These are phyloP conservation scores for Phlebiopsis flavidoalba DNA, from an alignment of 768 basidiomycete species.

Conservation along the genomic window DNA sequence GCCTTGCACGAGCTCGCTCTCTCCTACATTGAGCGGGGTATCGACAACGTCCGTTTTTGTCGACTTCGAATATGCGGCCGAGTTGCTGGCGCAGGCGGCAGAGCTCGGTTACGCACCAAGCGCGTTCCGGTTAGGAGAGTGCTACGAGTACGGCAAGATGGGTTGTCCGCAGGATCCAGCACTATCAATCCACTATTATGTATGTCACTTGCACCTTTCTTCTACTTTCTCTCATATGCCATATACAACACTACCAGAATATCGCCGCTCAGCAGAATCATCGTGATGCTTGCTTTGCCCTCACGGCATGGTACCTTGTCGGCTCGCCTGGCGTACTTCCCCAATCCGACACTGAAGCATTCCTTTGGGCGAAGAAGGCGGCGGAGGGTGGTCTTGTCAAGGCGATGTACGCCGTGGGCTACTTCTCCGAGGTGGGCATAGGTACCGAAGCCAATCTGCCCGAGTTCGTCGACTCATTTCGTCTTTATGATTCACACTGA, in stretches of 20 bases:
- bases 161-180: conserved; percentile 97
- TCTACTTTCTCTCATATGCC: neutral
- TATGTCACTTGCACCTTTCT: conserved; percentile 37
- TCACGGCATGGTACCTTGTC: conserved; percentile 99
- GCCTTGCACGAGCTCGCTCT: conserved; percentile 92
- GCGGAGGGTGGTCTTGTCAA: conserved; percentile 90
- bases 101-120: conserved; percentile 96
- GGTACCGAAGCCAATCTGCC: conserved; percentile 62
- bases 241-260: conserved; percentile 49
- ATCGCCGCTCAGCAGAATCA: conserved; percentile 98
- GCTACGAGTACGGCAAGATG: conserved; percentile 99
- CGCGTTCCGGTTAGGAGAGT: conserved; percentile 93
- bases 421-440: conserved; percentile 95
- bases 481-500: neutral
- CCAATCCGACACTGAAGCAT: conserved; percentile 98
- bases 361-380: conserved; percentile 94
- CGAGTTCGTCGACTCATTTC: conserved; percentile 46
- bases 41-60: conserved; percentile 97
- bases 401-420: conserved; percentile 97
- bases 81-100: conserved; percentile 90
- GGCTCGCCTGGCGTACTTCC: conserved; percentile 96
- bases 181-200: conserved; percentile 97
- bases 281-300: conserved; percentile 94
- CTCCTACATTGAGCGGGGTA: conserved; percentile 88
- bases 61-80: conserved; percentile 92